phyloP scores from a whole-genome alignment of 352 stramenopile species.

The Elongisporangium prolatum region DNA sequence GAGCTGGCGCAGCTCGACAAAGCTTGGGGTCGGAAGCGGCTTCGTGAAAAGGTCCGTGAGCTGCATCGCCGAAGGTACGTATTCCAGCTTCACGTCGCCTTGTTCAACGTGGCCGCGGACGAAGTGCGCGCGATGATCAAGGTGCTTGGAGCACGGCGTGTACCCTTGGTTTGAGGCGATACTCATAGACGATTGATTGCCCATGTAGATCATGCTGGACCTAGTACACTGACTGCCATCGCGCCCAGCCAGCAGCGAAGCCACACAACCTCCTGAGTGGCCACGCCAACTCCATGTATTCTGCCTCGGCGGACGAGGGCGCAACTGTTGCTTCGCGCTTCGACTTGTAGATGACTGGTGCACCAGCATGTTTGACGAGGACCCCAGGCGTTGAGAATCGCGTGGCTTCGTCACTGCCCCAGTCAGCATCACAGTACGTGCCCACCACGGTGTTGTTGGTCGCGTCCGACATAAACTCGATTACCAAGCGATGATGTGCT shows the following conservation, averaged over 20 bases:
- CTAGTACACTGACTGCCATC: too few relatives aligned
- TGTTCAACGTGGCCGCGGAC: too few relatives aligned
- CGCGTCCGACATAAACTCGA: slow-evolving; percentile 4
- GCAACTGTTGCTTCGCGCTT: slow-evolving; percentile 13
- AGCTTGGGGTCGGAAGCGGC: too few relatives aligned
- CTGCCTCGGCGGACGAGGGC: slow-evolving; percentile 13
- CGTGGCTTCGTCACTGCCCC: slow-evolving; percentile 9
- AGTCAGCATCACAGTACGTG: slow-evolving; percentile 18
- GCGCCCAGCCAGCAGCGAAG: slow-evolving; percentile 8
- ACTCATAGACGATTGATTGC: too few relatives aligned
- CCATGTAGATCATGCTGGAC: too few relatives aligned
- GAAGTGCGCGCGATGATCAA: too few relatives aligned
- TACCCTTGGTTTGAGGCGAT: too few relatives aligned
- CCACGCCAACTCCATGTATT: slow-evolving; percentile 15
- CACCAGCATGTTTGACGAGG: slow-evolving; percentile 5
- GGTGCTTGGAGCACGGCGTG: too few relatives aligned
- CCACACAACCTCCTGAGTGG: slow-evolving; percentile 15
- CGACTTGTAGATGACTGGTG: slow-evolving; percentile 16
- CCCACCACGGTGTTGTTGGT: background rate
- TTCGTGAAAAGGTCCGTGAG: too few relatives aligned
- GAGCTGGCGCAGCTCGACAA: too few relatives aligned
- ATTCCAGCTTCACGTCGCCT: too few relatives aligned
- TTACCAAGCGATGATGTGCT: background rate
- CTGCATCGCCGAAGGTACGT: too few relatives aligned
- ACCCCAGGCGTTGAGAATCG: slow-evolving; percentile 16